phyloP scores from a whole-genome alignment of 129 eudicot species.

The Oenanthe sinensis region DNA sequence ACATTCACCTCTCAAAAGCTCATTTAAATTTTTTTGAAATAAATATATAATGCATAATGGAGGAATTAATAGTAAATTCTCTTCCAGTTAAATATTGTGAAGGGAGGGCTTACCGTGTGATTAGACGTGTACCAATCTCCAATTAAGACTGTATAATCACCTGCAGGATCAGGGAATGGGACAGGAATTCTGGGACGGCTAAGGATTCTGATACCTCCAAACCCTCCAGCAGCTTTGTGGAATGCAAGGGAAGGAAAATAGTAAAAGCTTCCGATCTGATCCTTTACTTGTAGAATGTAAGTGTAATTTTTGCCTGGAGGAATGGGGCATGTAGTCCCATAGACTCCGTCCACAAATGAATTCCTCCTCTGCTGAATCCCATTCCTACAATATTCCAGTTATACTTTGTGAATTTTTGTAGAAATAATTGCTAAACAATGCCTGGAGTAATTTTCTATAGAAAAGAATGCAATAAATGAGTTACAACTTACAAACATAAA shows the following conservation, averaged over 20 bases:
- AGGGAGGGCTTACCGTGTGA: constrained; percentile 53
- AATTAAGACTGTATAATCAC: constrained; percentile 59
- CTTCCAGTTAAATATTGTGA: background rate
- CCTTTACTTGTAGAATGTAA: constrained; percentile 79
- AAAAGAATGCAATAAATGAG: background rate
- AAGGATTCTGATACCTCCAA: constrained; percentile 76
- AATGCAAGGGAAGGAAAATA: constrained; percentile 82
- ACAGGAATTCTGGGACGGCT: constrained; percentile 86
- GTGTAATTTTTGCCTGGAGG: constrained; percentile 93
- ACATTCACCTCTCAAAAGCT: background rate
- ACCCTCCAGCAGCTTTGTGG: constrained; percentile 96
- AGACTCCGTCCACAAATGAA: constrained; percentile 85
- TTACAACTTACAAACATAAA: background rate
- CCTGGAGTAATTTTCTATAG: background rate
- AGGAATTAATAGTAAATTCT: background rate
- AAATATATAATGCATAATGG: background rate
- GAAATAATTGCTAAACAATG: too few relatives aligned
- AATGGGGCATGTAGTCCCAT: constrained; percentile 91
- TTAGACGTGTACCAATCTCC: constrained; percentile 90
- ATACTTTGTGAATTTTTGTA: too few relatives aligned
- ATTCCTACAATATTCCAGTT: constrained; percentile 37
- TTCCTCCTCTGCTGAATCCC: constrained; percentile 84
- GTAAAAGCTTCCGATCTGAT: constrained; percentile 93
- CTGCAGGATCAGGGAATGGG: constrained; percentile 64
- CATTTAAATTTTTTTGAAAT: too few relatives aligned